Conservation (phyloP, 2,329 filamentous ascomycete genomes). For the Diaporthe caulivora region DNA sequence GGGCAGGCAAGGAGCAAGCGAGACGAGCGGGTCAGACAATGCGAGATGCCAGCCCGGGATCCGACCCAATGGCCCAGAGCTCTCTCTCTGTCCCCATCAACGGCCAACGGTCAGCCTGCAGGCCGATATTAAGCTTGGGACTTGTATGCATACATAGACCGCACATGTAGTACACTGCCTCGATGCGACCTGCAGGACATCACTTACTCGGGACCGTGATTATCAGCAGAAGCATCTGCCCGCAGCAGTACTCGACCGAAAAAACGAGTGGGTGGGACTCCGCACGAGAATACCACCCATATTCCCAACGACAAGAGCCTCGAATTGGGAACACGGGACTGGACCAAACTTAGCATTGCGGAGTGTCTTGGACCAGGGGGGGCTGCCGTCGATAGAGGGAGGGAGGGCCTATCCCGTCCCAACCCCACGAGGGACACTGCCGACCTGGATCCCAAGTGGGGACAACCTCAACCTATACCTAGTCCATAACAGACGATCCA, state of each 20-base stretch:
- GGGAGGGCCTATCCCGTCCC: slow-evolving; percentile 16
- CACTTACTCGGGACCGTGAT: slow-evolving; percentile 14
- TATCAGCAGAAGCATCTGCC: neutral
- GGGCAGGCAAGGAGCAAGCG: slow-evolving; percentile 14
- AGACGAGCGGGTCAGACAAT: slow-evolving; percentile 26
- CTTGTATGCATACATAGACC: neutral
- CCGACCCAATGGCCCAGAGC: slow-evolving; percentile 2
- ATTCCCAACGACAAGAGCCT: slow-evolving; percentile 20
- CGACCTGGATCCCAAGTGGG: slow-evolving; percentile 23
- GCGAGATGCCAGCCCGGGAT: slow-evolving; percentile 22
- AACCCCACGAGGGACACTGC: slow-evolving; percentile 28
- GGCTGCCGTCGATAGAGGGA: neutral
- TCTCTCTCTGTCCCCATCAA: neutral
- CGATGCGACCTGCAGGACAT: neutral
- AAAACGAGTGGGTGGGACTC: slow-evolving; percentile 10
- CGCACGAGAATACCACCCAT: slow-evolving; percentile 14
- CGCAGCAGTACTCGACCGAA: neutral
- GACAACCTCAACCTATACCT: slow-evolving; percentile 18
- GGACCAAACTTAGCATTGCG: slow-evolving; percentile 23
- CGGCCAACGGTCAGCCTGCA: slow-evolving; percentile 27
- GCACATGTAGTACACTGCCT: neutral
- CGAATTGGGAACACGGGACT: neutral
- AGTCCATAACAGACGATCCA: slow-evolving; percentile 29
- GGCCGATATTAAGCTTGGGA: slow-evolving; percentile 11
- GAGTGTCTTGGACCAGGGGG: slow-evolving; percentile 12